phyloP scores from a whole-genome alignment of 768 basidiomycete species.

The Mycena galopus region DNA sequence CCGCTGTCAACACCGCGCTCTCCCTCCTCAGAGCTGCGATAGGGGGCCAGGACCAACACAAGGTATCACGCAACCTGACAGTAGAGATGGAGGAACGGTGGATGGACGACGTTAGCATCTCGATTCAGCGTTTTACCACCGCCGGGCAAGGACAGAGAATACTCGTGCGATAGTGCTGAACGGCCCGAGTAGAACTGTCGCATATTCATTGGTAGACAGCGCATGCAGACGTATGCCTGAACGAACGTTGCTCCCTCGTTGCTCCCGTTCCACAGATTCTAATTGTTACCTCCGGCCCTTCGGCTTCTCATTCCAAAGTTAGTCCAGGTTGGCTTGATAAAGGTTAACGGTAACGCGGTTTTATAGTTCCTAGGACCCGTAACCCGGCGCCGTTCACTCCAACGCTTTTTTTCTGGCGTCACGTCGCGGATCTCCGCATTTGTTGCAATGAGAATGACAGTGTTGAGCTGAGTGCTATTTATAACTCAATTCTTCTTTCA shows the following conservation, averaged over 20 bases:
- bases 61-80: constrained; percentile 57
- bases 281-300: neutral
- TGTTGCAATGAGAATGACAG: too few species aligned
- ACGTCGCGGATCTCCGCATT: too few species aligned
- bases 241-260: constrained; percentile 27
- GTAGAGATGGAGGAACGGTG: constrained; percentile 59
- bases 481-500: constrained; percentile 2
- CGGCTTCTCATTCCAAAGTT: neutral
- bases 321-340: too few species aligned
- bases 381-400: too few species aligned
- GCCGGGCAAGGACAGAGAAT: neutral
- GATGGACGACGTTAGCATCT: constrained; percentile 61
- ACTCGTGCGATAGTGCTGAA: neutral
- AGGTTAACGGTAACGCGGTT: too few species aligned
- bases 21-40: constrained; percentile 57
- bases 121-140: constrained; percentile 56
- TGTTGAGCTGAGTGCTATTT: constrained; percentile 16
- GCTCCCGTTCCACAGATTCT: neutral
- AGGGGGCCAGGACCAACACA: constrained; percentile 50
- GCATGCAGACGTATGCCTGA: neutral
- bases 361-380: too few species aligned
- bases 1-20: constrained; percentile 49
- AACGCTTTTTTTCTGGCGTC: too few species aligned
- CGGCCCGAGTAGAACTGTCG: constrained; percentile 60
- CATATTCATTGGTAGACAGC: constrained; percentile 19